Evolutionary conservation across 495 filamentous ascomycete genomes (phyloP), one percentile per base, ranked within the genome.

Genomic region (Aspergillus haitiensis): DNA sequence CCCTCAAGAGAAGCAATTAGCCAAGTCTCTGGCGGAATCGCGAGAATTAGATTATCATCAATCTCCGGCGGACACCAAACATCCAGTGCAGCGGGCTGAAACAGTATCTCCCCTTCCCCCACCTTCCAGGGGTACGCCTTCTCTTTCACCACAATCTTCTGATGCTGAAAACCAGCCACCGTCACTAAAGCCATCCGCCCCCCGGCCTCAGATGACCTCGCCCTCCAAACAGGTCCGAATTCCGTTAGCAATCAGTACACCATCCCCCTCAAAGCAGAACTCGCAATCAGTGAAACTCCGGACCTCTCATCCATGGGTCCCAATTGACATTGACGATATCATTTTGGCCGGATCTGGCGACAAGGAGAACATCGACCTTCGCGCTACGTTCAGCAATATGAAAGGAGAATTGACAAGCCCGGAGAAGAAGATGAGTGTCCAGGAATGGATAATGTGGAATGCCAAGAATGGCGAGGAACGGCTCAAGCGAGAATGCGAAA

Each of bases 401-500:
- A 82, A 81, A 60, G 79, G 76, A 31, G 80, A 81, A n/a, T 71
- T 98, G 61, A 86, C 84, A 1, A 88, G 79, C 60, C 85, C 85
- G 0, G 93, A 97, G 77, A 91, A 88, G 78, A 82, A 82, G 40
- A 93, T 98, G 91, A 91, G 85, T 0, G 91, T 98, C 2, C 90
- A 95, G 70, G 86, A 96, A 72, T 98, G 94, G 94, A 87, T 98
- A 46, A 75, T 81, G 54, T 84, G 82, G 75, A 93, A 92, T 67
- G 93, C 93, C 5, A 81, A 82, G 64, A 77, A 84, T 61, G 91
- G 87, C 1, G 92, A 97, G 75, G 84, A 88, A 67, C 86, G 84
- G 67, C 70, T 98, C 56, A 88, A 86, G 64, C 69, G 75, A 35
- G 89, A 93, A 70, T 96, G 91, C 68, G 93, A 98, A 76, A 72